Conservation (phyloP, 2,329 filamentous ascomycete genomes). For the Alternaria dauci region DNA sequence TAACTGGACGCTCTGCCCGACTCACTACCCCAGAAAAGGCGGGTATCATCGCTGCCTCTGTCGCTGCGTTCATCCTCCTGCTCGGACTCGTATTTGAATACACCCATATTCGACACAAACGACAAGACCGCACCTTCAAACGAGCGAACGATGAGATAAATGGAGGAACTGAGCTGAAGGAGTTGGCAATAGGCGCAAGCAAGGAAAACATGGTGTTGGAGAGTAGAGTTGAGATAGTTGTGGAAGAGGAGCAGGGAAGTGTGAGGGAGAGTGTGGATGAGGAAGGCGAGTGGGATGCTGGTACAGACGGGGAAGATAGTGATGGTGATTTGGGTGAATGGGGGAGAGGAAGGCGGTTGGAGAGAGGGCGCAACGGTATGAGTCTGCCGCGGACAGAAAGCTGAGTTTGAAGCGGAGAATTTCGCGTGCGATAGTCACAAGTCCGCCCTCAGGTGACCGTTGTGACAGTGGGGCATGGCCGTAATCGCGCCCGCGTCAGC, state of each 20-base stretch:
- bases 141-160: slow-evolving; percentile 35
- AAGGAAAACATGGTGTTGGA: slow-evolving; percentile 39
- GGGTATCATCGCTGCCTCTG: slow-evolving; percentile 14
- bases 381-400: slow-evolving; percentile 22
- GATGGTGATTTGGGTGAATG: slow-evolving; percentile 21
- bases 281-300: slow-evolving; percentile 9
- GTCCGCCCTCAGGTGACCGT: not conserved
- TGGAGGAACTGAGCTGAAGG: slow-evolving; percentile 13
- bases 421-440: not conserved
- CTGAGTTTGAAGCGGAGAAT: not conserved
- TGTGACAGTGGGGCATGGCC: not conserved
- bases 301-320: slow-evolving; percentile 3
- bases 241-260: slow-evolving; percentile 22
- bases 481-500: not conserved
- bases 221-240: slow-evolving; percentile 35
- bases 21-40: slow-evolving; percentile 16
- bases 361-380: slow-evolving; percentile 20
- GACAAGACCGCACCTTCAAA: slow-evolving; percentile 26
- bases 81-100: slow-evolving; percentile 20
- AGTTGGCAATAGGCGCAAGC: slow-evolving; percentile 8
- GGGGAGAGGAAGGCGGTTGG: slow-evolving; percentile 23
- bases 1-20: not conserved
- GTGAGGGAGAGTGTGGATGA: slow-evolving; percentile 8
- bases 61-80: slow-evolving; percentile 14
- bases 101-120: slow-evolving; percentile 28